Base-by-base conservation (phyloP, 2,329 filamentous ascomycete genomes). In the Pyrenophora tritici-repentis region DNA sequence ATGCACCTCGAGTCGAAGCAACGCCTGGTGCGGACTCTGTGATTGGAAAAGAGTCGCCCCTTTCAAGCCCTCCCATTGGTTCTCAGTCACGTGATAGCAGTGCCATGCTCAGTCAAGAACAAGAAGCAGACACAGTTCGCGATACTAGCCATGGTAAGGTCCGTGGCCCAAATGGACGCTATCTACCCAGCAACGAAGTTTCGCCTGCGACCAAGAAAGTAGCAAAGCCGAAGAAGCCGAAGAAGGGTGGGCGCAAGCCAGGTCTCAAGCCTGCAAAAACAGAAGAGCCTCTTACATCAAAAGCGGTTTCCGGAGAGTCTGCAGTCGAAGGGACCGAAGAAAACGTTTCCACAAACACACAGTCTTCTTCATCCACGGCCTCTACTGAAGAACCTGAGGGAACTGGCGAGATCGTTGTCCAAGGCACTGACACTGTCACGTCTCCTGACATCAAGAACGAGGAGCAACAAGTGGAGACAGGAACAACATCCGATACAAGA, bases 131-230 rank as follows among this genome's bases (percentile, higher is more conserved):
- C 17, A 17, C 6, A 29, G 29, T 50, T 22, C 47, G 40, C 39
- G 54, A 62, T 52, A 43, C 53, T 12, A 53, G 50, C 12, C 41
- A 39, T 20, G 47, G 51, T 26, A 61, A 64, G 31, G 48, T 56
- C 32, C 61, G 58, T 16, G 59, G 61, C 24, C 47, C 55, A 17
- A 45, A 59, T 34, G 61, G 61, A 16, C 59, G 58, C 9, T 61
- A 52, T 38, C 18, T 61, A 29, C 43, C 53, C 20, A 52, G 33
- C 7, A 29, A 43, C n/a, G 39, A 52, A 6, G 22, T 35, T 32
- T 26, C 24, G 17, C 33, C 47, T 8, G 24, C 10, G 6, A 31
- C 35, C 5, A 39, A 37, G 16, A 50, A 50, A 8, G 16, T 24
- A 3, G 57, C 53, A 33, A 40, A 50, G 10, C n/a, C 32, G 2